Conservation (phyloP, 768 basidiomycete genomes). For the Auricularia auricula-judae region DNA sequence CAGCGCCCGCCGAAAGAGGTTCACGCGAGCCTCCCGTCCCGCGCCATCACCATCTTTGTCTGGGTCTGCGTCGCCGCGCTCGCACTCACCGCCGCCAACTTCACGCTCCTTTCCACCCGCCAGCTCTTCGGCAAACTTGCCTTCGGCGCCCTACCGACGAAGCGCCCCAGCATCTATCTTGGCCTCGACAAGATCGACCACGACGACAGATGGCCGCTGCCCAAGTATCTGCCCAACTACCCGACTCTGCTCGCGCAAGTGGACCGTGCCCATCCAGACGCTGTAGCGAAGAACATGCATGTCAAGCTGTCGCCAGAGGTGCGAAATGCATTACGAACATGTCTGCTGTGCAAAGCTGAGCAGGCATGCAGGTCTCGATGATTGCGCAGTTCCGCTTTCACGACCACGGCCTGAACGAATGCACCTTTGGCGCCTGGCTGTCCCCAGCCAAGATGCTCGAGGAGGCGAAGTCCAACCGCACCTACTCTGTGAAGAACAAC, state of each 20-base stretch:
- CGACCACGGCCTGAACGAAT: not conserved
- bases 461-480: not conserved
- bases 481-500: not conserved
- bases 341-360: not conserved
- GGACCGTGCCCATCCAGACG: not conserved
- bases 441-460: not conserved
- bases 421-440: not conserved
- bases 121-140: not conserved
- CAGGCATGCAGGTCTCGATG: not conserved
- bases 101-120: not conserved
- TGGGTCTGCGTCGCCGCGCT: not conserved
- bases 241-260: not conserved
- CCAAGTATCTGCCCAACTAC: not conserved
- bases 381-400: not conserved
- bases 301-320: conserved; percentile 21
- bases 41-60: not conserved
- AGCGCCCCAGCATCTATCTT: not conserved
- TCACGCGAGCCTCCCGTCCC: not conserved
- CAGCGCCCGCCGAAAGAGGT: not conserved
- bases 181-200: not conserved
- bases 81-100: not conserved
- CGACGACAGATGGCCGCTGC: not conserved
- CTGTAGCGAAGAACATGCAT: conserved; percentile 5
- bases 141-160: not conserved
- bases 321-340: conserved; percentile 10